Evolutionary conservation across 441 rosid species (phyloP), one percentile per base, ranked within the genome.

Genomic region (Erodium moschatum): DNA sequence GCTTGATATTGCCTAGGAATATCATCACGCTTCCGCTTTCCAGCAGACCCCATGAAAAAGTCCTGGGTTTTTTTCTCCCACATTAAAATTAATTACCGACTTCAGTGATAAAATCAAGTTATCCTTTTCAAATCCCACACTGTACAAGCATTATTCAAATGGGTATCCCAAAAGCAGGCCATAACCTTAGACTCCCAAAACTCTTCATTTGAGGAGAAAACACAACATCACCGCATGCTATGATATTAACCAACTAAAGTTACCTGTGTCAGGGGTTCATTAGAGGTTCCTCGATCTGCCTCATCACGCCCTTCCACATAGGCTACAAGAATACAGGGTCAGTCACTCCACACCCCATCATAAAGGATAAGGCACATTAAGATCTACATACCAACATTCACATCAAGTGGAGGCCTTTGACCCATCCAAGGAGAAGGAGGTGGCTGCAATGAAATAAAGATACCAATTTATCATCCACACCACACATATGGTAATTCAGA

Each of bases 11-110:
- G 91, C 0, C 79, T 29, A 60, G 89, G 69, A 50, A 89, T 77
- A 69, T 90, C 99, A 56, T 90, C 99, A 70, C 97, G 99, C 80
- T 95, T 95, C 66, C 99, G 81, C 82, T 95, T 95, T 73, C 97
- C 97, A 63, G 95, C 70, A 70, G 99, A 38, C 77, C 72, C 69
- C 72, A 69, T 84, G 83, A 95, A 87, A 86, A 95, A 85, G 78
- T 95, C 96, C 99, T 95, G 88, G 66, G 73, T 70, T 72, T 81
- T 73, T 40, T 6, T 72, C 73, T 64, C 31, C 31, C 78, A 69
- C 40, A 69, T 81, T 75, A 79, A 66, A 74, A 72, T 64, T 66
- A 58, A 78, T 63, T 65, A 66, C 60, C 70, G 65, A 72, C 42
- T 66, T 75, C 29, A 64, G 16, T 6, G 7, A 6, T 40, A 40